These are phyloP conservation scores for Eucalyptus polyanthemos DNA, from an alignment of 345 rosid species.

Conservation along the genomic window DNA sequence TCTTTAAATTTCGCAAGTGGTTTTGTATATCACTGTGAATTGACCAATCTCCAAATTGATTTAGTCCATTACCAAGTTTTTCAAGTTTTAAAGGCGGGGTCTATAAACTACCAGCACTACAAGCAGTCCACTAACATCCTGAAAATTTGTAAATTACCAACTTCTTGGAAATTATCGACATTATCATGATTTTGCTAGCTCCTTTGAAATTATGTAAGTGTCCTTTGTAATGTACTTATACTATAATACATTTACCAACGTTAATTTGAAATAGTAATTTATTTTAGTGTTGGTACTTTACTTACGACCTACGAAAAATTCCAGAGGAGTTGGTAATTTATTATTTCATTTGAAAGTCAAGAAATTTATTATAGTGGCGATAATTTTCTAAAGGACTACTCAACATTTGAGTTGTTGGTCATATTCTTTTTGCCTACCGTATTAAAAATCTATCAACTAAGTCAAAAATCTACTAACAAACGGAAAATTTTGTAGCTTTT, in stretches of 20 bases:
- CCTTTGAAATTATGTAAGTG: background rate
- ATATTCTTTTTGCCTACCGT: accelerated
- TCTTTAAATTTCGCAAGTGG: background rate
- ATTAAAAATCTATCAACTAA: accelerated
- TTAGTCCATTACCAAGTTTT: background rate
- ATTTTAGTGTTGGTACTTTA: background rate
- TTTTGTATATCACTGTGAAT: background rate
- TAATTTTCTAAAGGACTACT: background rate
- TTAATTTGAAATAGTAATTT: background rate
- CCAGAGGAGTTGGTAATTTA: background rate
- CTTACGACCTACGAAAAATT: accelerated
- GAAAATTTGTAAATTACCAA: background rate
- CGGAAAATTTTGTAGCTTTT: background rate
- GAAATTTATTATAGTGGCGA: background rate
- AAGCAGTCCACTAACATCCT: accelerated
- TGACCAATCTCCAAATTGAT: accelerated
- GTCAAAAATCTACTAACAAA: background rate
- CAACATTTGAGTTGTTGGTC: background rate
- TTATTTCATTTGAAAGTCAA: background rate
- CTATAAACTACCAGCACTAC: background rate
- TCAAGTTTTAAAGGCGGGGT: background rate
- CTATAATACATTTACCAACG: background rate
- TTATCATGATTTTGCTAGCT: background rate
- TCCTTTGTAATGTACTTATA: background rate
- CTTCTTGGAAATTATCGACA: accelerated